A percentile compares a stretch with the other conserved stretches of the same genome.
phyloP scores from a whole-genome alignment of 129 eudicot genomes.

The Erigeron canadensis region DNA sequence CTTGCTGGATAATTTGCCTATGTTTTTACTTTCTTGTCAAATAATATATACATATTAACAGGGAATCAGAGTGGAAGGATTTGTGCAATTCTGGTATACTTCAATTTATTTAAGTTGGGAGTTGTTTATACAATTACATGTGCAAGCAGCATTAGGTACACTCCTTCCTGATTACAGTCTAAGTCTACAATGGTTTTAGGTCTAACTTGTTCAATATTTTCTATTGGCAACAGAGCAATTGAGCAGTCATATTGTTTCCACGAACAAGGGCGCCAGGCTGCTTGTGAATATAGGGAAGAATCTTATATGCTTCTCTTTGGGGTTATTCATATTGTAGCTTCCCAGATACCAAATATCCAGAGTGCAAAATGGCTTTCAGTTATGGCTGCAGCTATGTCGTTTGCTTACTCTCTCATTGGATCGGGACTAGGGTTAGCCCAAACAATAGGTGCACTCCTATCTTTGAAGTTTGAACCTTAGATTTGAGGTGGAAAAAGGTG shows the following conservation, averaged over 20 bases:
- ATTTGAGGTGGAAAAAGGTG: not conserved
- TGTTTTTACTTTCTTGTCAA: not conserved
- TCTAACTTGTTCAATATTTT: not conserved
- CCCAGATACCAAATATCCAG: conserved; percentile 73
- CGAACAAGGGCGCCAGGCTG: conserved; percentile 51
- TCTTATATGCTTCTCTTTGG: conserved; percentile 75
- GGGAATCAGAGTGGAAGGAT: conserved; percentile 44
- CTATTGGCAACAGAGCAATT: conserved; percentile 58
- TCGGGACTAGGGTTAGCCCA: conserved; percentile 64
- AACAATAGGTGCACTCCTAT: conserved; percentile 52
- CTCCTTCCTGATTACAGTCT: not conserved
- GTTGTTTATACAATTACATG: conserved; percentile 76
- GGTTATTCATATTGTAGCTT: conserved; percentile 53
- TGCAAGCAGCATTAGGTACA: conserved; percentile 65
- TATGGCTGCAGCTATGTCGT: conserved; percentile 80
- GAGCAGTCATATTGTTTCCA: conserved; percentile 78
- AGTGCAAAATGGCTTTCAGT: conserved; percentile 72
- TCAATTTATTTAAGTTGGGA: conserved; percentile 55
- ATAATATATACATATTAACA: conserved; percentile 15
- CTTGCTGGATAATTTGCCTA: not conserved
- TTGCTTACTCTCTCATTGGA: conserved; percentile 62
- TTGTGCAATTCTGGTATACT: conserved; percentile 45
- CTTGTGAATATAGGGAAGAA: conserved; percentile 46
- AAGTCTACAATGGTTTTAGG: not conserved
- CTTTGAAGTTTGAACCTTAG: not conserved